Percentiles rank a stretch among this genome's conserved stretches.
These are phyloP conservation scores for Exophiala xenobiotica DNA, from an alignment of 2,329 filamentous ascomycete genomes.

Conservation along the genomic window DNA sequence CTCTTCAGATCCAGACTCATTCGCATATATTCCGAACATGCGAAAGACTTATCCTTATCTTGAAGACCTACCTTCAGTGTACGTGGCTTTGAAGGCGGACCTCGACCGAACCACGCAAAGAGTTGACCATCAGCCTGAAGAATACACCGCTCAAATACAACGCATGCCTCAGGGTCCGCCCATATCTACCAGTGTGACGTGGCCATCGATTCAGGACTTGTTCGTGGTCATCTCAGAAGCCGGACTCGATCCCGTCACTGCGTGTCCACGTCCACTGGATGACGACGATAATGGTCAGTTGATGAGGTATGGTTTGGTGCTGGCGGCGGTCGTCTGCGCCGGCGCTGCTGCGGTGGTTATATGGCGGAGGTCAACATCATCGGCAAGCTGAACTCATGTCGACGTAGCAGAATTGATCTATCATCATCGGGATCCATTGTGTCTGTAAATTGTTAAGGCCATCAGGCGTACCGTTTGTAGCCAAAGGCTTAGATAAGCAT, in stretches of 20 bases:
- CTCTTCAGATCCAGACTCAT: constrained; percentile 93
- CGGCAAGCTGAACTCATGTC: too few relatives aligned
- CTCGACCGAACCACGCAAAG: constrained; percentile 96
- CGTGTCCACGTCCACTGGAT: constrained; percentile 86
- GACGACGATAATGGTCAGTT: constrained; percentile 63
- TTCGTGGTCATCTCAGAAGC: constrained; percentile 91
- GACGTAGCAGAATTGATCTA: too few relatives aligned
- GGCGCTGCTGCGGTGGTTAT: constrained; percentile 60
- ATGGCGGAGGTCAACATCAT: constrained; percentile 50
- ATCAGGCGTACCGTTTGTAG: too few relatives aligned
- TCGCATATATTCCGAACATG: constrained; percentile 82
- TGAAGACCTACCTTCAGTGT: constrained; percentile 85
- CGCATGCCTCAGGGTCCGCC: constrained; percentile 71
- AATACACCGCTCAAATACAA: constrained; percentile 79
- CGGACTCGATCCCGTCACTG: constrained; percentile 82
- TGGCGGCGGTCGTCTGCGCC: constrained; percentile 67
- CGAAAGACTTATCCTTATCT: constrained; percentile 77
- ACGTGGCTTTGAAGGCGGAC: constrained; percentile 91
- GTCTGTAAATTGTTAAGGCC: too few relatives aligned
- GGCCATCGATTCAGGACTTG: constrained; percentile 89
- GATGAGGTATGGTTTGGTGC: constrained; percentile 79
- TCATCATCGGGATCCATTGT: too few relatives aligned
- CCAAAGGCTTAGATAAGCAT: too few relatives aligned
- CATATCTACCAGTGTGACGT: constrained; percentile 90
- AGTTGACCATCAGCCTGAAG: constrained; percentile 84